Evolutionary conservation across 2,329 filamentous ascomycete genomes (phyloP).

Genomic region (Colletotrichum lentis): DNA sequence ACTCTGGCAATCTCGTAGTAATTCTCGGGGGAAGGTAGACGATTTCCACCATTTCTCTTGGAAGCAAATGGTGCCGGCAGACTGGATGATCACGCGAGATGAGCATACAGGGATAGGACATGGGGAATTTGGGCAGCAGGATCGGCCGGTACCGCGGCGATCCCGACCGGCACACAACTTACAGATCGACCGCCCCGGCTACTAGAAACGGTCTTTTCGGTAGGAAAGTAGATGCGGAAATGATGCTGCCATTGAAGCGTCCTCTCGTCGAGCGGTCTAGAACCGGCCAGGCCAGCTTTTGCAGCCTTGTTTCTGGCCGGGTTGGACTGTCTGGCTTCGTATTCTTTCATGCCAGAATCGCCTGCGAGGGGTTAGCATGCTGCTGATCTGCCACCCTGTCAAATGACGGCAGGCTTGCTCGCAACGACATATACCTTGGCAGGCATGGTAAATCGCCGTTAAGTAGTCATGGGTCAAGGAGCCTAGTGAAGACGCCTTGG

Average conservation of each 20-base stretch:
- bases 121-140: conserved; percentile 22
- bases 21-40: conserved; percentile 72
- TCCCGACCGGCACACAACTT: conserved; percentile 44
- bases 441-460: conserved; percentile 61
- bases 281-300: conserved; percentile 10
- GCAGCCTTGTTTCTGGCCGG: conserved; percentile 43
- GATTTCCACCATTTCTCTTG: conserved; percentile 76
- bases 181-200: conserved; percentile 71
- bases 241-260: conserved; percentile 51
- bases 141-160: conserved; percentile 32
- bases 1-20: conserved; percentile 80
- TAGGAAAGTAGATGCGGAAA: conserved; percentile 84
- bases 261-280: conserved; percentile 26
- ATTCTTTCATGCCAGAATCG: conserved; percentile 57
- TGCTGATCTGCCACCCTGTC: conserved; percentile 7
- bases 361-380: conserved; percentile 41
- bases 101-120: conserved; percentile 3
- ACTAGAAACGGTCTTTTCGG: conserved; percentile 69
- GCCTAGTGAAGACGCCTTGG: conserved; percentile 81
- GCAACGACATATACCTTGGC: conserved; percentile 55
- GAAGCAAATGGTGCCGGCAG: conserved; percentile 85
- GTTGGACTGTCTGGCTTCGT: conserved; percentile 50
- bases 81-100: conserved; percentile 50
- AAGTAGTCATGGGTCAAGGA: conserved; percentile 75
- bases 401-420: conserved; percentile 26